A percentile compares a stretch with the other conserved stretches of the same genome.
Conservation (phyloP, 768 basidiomycete genomes). For the Naganishia antarctica region DNA sequence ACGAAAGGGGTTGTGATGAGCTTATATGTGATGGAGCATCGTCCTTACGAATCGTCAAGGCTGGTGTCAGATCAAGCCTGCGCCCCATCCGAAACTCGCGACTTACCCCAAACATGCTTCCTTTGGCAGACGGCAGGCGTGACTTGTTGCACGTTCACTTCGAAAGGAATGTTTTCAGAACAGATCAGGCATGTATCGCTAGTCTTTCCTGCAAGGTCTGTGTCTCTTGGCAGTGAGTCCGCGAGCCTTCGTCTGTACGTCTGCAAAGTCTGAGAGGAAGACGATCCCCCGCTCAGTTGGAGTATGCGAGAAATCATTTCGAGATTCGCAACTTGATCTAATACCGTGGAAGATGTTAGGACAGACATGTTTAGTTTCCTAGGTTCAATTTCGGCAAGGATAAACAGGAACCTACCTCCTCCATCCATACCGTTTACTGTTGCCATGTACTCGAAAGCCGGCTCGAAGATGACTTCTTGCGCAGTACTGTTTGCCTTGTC, state of each 20-base stretch:
- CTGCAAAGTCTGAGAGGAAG: neutral
- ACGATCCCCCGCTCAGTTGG: neutral
- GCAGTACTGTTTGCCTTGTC: neutral
- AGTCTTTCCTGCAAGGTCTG: neutral
- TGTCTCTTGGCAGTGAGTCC: neutral
- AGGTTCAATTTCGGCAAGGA: too few relatives aligned
- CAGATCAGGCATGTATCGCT: conserved; percentile 8
- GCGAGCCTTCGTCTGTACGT: neutral
- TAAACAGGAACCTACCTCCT: neutral
- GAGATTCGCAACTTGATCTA: neutral
- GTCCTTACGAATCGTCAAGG: neutral
- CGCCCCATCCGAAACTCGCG: neutral
- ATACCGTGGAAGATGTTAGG: too few relatives aligned
- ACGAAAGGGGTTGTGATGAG: conserved; percentile 12
- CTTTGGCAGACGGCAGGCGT: neutral
- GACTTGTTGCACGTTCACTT: neutral
- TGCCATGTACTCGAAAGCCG: neutral
- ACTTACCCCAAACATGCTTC: conserved; percentile 20
- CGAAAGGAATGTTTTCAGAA: conserved; percentile 3
- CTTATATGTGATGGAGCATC: conserved; percentile 1
- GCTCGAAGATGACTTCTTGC: neutral
- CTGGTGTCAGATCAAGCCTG: neutral
- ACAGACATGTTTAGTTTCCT: neutral
- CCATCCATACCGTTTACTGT: neutral
- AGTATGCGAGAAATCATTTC: neutral